A percentile compares a stretch with the other conserved stretches of the same genome.
Evolutionary conservation across 768 basidiomycete species (phyloP).

Genomic region (Hericium coralloides): DNA sequence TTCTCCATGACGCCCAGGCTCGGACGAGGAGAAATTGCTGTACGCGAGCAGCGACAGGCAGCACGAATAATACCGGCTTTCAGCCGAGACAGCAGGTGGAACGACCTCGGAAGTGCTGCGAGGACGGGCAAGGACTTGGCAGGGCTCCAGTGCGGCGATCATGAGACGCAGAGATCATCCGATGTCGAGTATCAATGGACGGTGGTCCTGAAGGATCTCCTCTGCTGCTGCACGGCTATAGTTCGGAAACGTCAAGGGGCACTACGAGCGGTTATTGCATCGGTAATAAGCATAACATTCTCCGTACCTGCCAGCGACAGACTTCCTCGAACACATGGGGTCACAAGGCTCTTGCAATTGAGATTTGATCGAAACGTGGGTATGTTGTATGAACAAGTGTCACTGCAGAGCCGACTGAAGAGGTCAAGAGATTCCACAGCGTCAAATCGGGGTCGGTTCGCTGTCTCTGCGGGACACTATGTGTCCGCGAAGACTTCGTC

Average conservation of each 20-base stretch:
- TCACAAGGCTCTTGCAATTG: background rate
- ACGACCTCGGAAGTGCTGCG: background rate
- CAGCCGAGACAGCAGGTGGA: background rate
- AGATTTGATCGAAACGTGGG: background rate
- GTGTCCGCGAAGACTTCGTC: background rate
- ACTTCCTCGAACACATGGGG: background rate
- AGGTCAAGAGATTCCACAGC: background rate
- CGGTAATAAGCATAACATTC: background rate
- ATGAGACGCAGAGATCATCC: conserved; percentile 5
- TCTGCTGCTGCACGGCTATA: background rate
- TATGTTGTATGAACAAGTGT: background rate
- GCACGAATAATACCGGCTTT: conserved; percentile 4
- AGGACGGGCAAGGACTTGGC: background rate
- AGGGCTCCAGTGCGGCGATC: background rate
- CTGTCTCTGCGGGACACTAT: background rate
- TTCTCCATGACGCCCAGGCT: background rate
- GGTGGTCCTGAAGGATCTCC: background rate
- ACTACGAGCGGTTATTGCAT: background rate
- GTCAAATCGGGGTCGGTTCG: background rate
- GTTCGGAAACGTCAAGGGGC: background rate
- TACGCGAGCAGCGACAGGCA: background rate
- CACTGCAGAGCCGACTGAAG: background rate
- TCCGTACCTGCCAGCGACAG: background rate
- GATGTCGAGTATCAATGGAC: background rate
- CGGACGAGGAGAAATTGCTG: background rate